Base-by-base conservation (phyloP, 2,329 filamentous ascomycete genomes). In the Phialemoniopsis sp. region DNA sequence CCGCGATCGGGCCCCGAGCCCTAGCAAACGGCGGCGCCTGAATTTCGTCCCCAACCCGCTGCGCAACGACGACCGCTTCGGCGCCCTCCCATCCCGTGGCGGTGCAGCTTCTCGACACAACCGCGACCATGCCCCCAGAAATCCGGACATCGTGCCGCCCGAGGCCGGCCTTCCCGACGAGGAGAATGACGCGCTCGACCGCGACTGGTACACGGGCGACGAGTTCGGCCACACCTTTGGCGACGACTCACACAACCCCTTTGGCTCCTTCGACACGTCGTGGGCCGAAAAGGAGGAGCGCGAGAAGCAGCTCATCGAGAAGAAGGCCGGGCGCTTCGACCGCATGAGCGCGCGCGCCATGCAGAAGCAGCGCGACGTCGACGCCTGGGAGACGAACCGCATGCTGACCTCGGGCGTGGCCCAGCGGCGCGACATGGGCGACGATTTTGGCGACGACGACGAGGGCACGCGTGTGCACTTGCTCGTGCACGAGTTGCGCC, bases 331-430 rank as follows among this genome's bases (percentile, higher is more conserved):
- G 38, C 82, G 77, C 52, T 78, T 72, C 53, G 77, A 69, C 39
- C 73, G 80, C 4, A 74, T 85, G 58, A 88, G 80, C 56, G 85
- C 85, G 33, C 77, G 87, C 37, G 82, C 84, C 44, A 74, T 88
- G 42, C 89, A 95, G 63, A 87, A 90, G 52, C 88, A 95, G 60
- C 89, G 87, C 57, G 93, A 98, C 57, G 89, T 93, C 32, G 93
- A 98, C 63, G 91, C 90, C 0, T 98, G 93, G 93, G 94, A 98
- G 63, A 93, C 91, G 13, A 98, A 98, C 60, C 87, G 93, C 43
- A 97, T 98, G 93, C 74, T 98, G 44, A 93, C 90, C 2, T 96
- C 90, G 15, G 91, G 91, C 41, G 90, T 98, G 14, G 93, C 93
- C 14, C 94, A 98, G 62, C 74, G 91, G 55, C 73, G 89, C 49